Base-by-base conservation (phyloP, 169 alveolate genomes). In the Plasmodium knowlesi region DNA sequence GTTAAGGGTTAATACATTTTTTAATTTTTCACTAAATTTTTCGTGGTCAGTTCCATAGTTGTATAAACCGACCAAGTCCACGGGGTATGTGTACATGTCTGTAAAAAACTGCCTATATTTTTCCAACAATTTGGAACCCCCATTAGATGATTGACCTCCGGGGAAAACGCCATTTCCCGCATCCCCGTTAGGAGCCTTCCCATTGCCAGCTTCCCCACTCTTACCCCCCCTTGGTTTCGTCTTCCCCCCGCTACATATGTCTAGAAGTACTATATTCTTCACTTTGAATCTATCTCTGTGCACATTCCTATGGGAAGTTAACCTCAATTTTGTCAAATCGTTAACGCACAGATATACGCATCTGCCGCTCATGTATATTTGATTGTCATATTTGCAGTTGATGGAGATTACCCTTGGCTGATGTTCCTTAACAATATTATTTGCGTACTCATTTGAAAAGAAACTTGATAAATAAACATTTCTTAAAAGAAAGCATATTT, bases 391-490 rank as follows among this genome's bases (percentile, higher is more conserved):
- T n/a, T 80, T 80, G 37, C 84, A 67, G 83, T 82, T 71, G 3
- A 25, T 39, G 76, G 83, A 50, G n/a, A 90, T 41, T 16, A 90
- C 28, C 70, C 61, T 30, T 81, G 82, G 95, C 3, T 90, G 73
- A 54, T 90, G 37, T 5, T 90, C 57, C 54, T 53, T 90, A 81
- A 16, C 14, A 37, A 90, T 90, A 54, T 81, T 5, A 41, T 70
- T 81, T 14, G 73, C 72, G 22, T 90, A 90, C 46, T 81, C 80
- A 19, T 5, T 70, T 3, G 83, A 81, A 90, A 90, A 90, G 30
- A 90, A 81, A 19, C 81, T 73, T 8, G 95, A 90, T 50, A 90
- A 46, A 90, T 30, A 90, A 10, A 90, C 74, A 46, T 90, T 70
- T 81, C 30, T 80, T 41, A 90, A 28, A 46, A 80, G 32, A 37